Evolutionary conservation across 495 filamentous ascomycete species (phyloP).

Genomic region (Cercophora sp.): DNA sequence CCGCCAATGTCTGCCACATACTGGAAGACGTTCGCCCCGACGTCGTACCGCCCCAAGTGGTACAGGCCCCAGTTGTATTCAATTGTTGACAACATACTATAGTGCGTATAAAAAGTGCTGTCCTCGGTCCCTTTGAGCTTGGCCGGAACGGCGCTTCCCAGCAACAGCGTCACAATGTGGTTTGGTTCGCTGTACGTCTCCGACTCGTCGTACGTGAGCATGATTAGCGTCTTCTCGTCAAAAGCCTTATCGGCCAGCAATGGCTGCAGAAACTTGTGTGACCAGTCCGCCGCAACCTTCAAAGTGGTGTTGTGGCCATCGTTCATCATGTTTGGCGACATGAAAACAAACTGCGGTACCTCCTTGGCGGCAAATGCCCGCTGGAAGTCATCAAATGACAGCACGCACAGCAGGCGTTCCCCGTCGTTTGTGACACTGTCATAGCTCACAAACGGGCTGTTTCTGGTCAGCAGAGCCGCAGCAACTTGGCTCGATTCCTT

Average conservation of each 20-base stretch:
- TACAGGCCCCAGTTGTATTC: conserved; percentile 66
- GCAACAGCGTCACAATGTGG: conserved; percentile 56
- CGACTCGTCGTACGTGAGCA: conserved; percentile 66
- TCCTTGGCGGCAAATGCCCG: conserved; percentile 48
- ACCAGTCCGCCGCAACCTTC: conserved; percentile 56
- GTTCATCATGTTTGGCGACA: conserved; percentile 70
- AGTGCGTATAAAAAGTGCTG: conserved; percentile 68
- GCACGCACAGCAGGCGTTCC: conserved; percentile 53
- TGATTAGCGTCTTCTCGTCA: conserved; percentile 56
- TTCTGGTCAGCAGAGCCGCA: conserved; percentile 8
- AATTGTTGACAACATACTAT: conserved; percentile 61
- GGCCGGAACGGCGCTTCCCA: conserved; percentile 59
- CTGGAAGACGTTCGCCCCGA: conserved; percentile 64
- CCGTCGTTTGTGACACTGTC: conserved; percentile 49
- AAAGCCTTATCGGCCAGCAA: conserved; percentile 57
- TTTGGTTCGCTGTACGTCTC: conserved; percentile 55
- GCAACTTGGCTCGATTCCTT: background rate
- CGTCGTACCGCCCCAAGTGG: conserved; percentile 65
- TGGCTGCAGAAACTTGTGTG: conserved; percentile 53
- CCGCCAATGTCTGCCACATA: conserved; percentile 56
- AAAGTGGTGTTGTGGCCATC: conserved; percentile 67
- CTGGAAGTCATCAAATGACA: conserved; percentile 58
- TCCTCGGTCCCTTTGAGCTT: conserved; percentile 56
- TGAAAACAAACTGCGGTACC: conserved; percentile 66
- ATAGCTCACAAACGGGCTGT: conserved; percentile 47